A percentile compares a stretch with the other conserved stretches of the same genome.
Evolutionary conservation across 306 rosid genomes (phyloP).

Genomic region (Delonix regia): DNA sequence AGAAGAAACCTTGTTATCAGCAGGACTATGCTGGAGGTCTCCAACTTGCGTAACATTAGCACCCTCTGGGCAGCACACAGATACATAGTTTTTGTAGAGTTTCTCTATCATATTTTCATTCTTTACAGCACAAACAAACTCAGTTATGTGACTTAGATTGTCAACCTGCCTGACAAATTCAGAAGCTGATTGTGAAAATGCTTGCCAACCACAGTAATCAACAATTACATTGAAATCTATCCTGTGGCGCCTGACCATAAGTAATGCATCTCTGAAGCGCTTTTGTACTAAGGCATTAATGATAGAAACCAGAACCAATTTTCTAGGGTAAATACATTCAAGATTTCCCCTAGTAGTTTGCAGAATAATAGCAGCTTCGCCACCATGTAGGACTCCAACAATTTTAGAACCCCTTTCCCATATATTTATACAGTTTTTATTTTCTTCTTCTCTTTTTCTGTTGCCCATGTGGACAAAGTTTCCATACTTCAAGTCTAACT

Average conservation of each 20-base stretch:
- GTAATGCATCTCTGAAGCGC: constrained; percentile 85
- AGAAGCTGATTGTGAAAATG: constrained; percentile 75
- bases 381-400: constrained; percentile 87
- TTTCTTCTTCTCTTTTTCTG: constrained; percentile 55
- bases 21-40: constrained; percentile 41
- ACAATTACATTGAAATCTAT: constrained; percentile 91
- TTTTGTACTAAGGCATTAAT: constrained; percentile 74
- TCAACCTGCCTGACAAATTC: constrained; percentile 86
- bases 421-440: constrained; percentile 60
- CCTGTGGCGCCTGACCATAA: constrained; percentile 94
- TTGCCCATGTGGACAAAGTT: constrained; percentile 52
- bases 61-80: constrained; percentile 49
- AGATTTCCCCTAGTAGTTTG: constrained; percentile 90
- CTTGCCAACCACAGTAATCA: constrained; percentile 78
- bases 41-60: constrained; percentile 47
- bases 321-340: constrained; percentile 88
- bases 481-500: constrained; percentile 57
- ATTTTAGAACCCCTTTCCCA: constrained; percentile 98
- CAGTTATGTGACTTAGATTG: constrained; percentile 86
- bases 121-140: constrained; percentile 90
- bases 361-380: constrained; percentile 76
- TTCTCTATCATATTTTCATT: constrained; percentile 70
- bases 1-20: constrained; percentile 72
- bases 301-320: constrained; percentile 82
- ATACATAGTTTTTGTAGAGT: constrained; percentile 60